These are phyloP conservation scores for Fraxinus baroniana DNA, from an alignment of 305 asterid genomes.

Conservation along the genomic window DNA sequence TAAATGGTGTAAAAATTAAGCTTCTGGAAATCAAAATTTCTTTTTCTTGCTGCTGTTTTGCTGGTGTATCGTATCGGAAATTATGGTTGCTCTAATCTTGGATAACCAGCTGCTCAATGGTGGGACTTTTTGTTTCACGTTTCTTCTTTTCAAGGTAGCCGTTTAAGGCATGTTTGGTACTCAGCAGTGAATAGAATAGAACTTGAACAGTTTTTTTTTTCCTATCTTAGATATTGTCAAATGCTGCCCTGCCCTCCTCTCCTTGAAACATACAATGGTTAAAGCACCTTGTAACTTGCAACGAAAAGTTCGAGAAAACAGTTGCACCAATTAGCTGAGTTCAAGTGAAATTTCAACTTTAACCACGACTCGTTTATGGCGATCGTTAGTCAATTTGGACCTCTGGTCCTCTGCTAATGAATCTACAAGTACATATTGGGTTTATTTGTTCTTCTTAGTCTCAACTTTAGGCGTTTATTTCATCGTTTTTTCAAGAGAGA, in stretches of 20 bases:
- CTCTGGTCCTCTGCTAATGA: too few species aligned
- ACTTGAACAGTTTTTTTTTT: too few species aligned
- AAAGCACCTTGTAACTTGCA: background rate
- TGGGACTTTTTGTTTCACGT: background rate
- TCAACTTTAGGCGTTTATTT: too few species aligned
- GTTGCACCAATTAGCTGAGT: too few species aligned
- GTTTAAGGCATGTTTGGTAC: background rate
- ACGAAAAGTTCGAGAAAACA: background rate
- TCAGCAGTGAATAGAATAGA: background rate
- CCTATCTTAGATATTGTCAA: too few species aligned
- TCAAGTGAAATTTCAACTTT: too few species aligned
- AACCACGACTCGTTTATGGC: too few species aligned
- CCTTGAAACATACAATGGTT: background rate
- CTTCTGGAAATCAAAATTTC: background rate
- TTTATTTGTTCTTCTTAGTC: too few species aligned
- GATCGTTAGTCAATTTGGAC: too few species aligned
- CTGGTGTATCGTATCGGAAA: background rate
- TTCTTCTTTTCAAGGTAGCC: background rate
- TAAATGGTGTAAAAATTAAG: conserved; percentile 15
- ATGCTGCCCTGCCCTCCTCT: background rate
- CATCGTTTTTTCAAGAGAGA: too few species aligned
- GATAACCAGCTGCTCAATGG: background rate
- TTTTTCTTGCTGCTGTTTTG: background rate
- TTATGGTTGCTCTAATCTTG: background rate
- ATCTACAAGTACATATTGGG: too few species aligned